Percentiles rank a stretch among this genome's conserved stretches.
Conservation (phyloP, 2,329 filamentous ascomycete species). For the Beauveria scarabaeidicola region DNA sequence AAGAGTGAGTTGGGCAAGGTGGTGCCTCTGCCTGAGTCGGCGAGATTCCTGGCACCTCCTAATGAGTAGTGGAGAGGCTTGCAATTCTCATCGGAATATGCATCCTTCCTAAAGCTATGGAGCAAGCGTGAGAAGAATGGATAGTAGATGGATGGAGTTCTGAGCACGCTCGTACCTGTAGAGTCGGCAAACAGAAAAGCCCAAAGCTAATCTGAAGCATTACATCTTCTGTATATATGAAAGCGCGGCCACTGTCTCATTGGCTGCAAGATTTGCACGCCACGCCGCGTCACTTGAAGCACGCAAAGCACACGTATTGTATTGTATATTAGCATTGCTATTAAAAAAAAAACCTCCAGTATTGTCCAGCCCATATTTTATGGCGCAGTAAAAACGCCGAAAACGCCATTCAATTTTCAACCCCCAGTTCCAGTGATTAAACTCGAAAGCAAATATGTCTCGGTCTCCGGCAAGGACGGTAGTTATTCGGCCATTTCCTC, state of each 20-base stretch:
- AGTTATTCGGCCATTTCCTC: constrained; percentile 46
- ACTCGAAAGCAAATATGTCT: background rate
- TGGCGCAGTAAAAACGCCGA: background rate
- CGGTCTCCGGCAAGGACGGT: background rate
- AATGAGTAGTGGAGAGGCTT: background rate
- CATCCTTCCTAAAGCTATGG: too few species aligned
- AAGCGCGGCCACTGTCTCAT: too few species aligned
- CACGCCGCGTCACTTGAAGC: background rate
- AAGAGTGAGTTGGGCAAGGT: background rate
- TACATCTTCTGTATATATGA: too few species aligned
- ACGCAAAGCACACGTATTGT: background rate
- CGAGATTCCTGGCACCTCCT: background rate
- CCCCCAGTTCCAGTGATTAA: background rate
- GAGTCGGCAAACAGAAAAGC: too few species aligned
- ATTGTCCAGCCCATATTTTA: background rate
- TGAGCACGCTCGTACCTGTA: too few species aligned
- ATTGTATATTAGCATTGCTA: background rate
- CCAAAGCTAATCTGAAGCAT: too few species aligned
- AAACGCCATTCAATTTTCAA: constrained; percentile 2
- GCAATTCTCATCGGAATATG: background rate
- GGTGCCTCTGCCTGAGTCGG: background rate
- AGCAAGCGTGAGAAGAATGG: too few species aligned
- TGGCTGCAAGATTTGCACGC: too few species aligned
- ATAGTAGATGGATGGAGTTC: too few species aligned
- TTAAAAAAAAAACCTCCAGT: background rate